A percentile compares a stretch with the other conserved stretches of the same genome.
phyloP scores from a whole-genome alignment of 176 grass and related monocot species.

The Echinochloa phyllopogon region DNA sequence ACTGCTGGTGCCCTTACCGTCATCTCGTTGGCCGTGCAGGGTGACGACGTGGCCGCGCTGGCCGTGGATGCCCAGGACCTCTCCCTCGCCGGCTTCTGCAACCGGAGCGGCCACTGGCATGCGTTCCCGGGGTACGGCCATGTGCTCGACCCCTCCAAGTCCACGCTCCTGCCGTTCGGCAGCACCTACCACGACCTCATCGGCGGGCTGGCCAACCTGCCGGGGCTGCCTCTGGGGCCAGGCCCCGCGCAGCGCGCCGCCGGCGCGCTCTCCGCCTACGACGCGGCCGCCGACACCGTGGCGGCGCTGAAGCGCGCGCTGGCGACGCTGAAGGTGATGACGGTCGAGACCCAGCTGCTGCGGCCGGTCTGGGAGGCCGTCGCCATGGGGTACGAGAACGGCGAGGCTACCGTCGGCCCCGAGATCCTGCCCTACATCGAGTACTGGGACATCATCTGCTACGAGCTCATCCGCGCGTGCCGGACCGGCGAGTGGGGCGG shows the following conservation, averaged over 20 bases:
- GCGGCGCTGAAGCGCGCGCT: not conserved
- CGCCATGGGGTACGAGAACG: not conserved
- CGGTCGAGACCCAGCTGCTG: not conserved
- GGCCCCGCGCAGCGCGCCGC: not conserved
- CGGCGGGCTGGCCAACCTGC: constrained; percentile 7
- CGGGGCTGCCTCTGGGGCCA: not conserved
- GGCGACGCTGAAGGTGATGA: not conserved
- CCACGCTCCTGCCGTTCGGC: constrained; percentile 15
- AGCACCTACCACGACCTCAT: constrained; percentile 35
- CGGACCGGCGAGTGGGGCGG: not conserved
- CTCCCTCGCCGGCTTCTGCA: constrained; percentile 7
- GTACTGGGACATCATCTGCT: constrained; percentile 34
- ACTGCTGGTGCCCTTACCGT: no score
- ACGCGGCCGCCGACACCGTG: not conserved
- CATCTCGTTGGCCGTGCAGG: not conserved
- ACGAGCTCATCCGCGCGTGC: not conserved
- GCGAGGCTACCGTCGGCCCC: not conserved
- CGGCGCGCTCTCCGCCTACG: not conserved
- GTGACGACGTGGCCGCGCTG: not conserved
- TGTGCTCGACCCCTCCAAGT: not conserved
- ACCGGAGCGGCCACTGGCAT: constrained; percentile 16
- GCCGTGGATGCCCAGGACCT: not conserved
- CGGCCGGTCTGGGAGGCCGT: not conserved
- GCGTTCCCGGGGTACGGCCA: not conserved
- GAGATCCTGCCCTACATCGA: constrained; percentile 23